A percentile compares a stretch with the other conserved stretches of the same genome.
Conservation (phyloP, 1,284 basidiomycete species). For the Bothia castanella region DNA sequence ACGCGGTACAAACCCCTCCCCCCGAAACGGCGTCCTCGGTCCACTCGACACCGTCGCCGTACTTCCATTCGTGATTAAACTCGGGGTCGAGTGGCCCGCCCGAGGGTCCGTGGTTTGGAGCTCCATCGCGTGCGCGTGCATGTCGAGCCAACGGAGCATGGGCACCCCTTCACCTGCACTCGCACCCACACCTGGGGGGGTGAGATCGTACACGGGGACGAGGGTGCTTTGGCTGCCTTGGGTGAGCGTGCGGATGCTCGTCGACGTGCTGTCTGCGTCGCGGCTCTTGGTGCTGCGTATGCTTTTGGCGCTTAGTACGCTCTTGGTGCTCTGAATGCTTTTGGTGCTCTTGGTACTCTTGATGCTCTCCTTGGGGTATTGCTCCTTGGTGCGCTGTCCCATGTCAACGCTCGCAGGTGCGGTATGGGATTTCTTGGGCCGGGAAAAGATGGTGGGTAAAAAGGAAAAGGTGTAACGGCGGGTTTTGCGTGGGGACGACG, state of each 20-base stretch:
- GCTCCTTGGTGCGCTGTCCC: too few species aligned
- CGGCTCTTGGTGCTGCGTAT: conserved; percentile 4
- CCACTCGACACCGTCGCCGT: too few species aligned
- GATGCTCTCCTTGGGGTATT: not conserved
- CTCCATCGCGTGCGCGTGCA: conserved; percentile 8
- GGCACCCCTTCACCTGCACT: conserved; percentile 10
- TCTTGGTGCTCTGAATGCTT: too few species aligned
- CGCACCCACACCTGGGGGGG: too few species aligned
- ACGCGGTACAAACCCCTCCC: conserved; percentile 11
- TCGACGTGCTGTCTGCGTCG: conserved; percentile 23
- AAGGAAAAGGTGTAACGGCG: conserved; percentile 30
- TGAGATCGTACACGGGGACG: conserved; percentile 12
- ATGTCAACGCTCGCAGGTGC: not conserved
- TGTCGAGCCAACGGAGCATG: conserved; percentile 19
- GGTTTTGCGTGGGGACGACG: conserved; percentile 6
- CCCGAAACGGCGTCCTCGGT: not conserved
- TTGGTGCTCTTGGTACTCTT: conserved; percentile 5
- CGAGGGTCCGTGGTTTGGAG: not conserved
- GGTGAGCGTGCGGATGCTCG: conserved; percentile 25
- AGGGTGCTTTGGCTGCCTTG: conserved; percentile 27
- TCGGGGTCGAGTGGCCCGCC: conserved; percentile 34
- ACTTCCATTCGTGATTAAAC: conserved; percentile 22
- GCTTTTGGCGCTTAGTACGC: not conserved
- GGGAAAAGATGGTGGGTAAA: conserved; percentile 21
- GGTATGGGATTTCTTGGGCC: conserved; percentile 16